Evolutionary conservation across 305 asterid species (phyloP).

Genomic region (Andrographis paniculata): DNA sequence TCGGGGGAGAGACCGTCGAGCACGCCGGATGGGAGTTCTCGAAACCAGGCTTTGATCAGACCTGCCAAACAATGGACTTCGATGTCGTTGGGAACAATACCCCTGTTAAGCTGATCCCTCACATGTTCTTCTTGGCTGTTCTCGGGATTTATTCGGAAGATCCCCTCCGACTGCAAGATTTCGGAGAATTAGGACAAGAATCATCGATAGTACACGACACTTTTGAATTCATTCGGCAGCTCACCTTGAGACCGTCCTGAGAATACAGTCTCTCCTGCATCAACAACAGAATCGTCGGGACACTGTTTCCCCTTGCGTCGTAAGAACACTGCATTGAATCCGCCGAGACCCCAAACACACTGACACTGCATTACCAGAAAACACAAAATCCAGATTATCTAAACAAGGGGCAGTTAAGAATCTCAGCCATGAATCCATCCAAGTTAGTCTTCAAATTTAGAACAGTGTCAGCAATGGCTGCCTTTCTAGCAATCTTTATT

Average conservation of each 20-base stretch:
- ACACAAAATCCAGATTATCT: background rate
- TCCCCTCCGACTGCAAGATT: constrained; percentile 76
- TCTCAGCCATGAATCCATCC: too few species aligned
- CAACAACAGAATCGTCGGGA: constrained; percentile 82
- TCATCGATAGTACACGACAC: background rate
- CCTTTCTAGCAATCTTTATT: too few species aligned
- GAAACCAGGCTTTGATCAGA: constrained; percentile 91
- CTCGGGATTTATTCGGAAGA: constrained; percentile 94
- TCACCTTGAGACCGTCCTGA: constrained; percentile 87
- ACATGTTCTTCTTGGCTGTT: constrained; percentile 82
- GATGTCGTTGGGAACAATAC: constrained; percentile 76
- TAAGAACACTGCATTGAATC: constrained; percentile 98
- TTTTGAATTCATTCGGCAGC: background rate
- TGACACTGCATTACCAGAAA: constrained; percentile 42
- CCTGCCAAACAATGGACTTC: constrained; percentile 96
- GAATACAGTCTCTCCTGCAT: constrained; percentile 79
- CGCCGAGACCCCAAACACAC: constrained; percentile 93
- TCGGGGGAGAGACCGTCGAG: constrained; percentile 89
- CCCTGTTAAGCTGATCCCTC: constrained; percentile 82
- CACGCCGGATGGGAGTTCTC: constrained; percentile 88
- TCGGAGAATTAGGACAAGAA: background rate
- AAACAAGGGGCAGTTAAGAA: too few species aligned
- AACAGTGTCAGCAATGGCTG: too few species aligned
- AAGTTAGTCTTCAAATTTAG: too few species aligned
- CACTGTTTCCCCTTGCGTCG: constrained; percentile 84